Evolutionary conservation across 176 grass and related monocot species (phyloP).

Genomic region (Microstegium vimineum): DNA sequence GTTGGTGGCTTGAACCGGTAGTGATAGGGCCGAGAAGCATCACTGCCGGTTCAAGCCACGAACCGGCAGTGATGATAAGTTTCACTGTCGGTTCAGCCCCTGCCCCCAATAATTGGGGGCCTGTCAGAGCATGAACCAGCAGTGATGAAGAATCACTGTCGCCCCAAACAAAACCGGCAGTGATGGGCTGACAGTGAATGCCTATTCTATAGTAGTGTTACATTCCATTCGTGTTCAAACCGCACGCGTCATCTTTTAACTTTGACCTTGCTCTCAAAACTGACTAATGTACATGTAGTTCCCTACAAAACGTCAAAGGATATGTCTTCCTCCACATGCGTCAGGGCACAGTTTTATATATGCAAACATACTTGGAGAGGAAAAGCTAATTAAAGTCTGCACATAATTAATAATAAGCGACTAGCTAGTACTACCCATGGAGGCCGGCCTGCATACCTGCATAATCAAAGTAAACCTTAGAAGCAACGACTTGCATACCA

Average conservation of each 20-base stretch:
- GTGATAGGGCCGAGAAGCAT: too few relatives aligned
- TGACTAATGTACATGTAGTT: not conserved
- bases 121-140: too few relatives aligned
- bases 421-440: not conserved
- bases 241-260: not conserved
- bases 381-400: not conserved
- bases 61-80: too few relatives aligned
- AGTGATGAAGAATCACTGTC: too few relatives aligned
- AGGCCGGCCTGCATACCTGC: not conserved
- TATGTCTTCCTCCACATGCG: conserved; percentile 3
- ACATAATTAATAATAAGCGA: not conserved
- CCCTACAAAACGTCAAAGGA: not conserved
- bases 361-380: not conserved
- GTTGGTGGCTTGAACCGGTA: too few relatives aligned
- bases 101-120: too few relatives aligned
- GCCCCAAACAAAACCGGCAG: too few relatives aligned
- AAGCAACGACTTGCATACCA: conserved; percentile 40
- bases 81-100: too few relatives aligned
- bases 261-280: not conserved
- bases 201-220: too few relatives aligned
- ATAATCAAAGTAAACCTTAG: conserved; percentile 41
- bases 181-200: too few relatives aligned
- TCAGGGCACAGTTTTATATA: not conserved
- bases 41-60: too few relatives aligned
- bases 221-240: not conserved